A percentile compares a stretch with the other conserved stretches of the same genome.
phyloP scores from a whole-genome alignment of 371 early-diverging fungal species.

The Vairimorpha ceranae region DNA sequence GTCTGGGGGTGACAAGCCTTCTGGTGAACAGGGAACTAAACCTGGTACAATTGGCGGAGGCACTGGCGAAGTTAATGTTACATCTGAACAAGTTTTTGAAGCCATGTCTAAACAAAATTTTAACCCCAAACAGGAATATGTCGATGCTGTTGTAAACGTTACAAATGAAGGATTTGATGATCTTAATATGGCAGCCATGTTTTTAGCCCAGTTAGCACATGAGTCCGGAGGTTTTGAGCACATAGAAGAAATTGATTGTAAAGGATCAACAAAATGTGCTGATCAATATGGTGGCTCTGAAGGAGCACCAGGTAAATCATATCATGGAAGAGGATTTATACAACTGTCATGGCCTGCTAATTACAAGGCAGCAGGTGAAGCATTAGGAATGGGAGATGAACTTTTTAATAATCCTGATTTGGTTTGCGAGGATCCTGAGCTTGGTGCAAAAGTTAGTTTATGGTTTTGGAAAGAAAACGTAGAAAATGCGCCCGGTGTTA shows the following conservation, averaged over 20 bases:
- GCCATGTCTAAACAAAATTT: constrained; percentile 45
- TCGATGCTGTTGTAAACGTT: constrained; percentile 49
- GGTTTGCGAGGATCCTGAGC: constrained; percentile 59
- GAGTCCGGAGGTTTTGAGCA: constrained; percentile 62
- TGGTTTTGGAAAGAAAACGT: constrained; percentile 64
- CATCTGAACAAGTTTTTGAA: constrained; percentile 35
- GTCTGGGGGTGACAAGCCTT: background rate
- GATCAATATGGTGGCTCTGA: constrained; percentile 55
- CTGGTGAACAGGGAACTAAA: background rate
- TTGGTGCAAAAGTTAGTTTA: constrained; percentile 54
- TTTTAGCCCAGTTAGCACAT: constrained; percentile 62
- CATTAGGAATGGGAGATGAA: constrained; percentile 55
- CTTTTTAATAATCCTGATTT: constrained; percentile 60
- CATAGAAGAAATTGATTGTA: constrained; percentile 62
- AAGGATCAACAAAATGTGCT: constrained; percentile 47
- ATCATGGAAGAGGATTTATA: constrained; percentile 63
- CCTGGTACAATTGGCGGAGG: background rate
- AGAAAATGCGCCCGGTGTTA: constrained; percentile 48
- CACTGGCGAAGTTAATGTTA: constrained; percentile 33
- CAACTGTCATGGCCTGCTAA: constrained; percentile 63
- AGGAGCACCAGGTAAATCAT: constrained; percentile 62
- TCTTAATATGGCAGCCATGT: constrained; percentile 58
- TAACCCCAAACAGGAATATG: constrained; percentile 43
- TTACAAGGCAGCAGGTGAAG: constrained; percentile 60
- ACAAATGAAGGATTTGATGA: constrained; percentile 50